Evolutionary conservation across 345 rosid species (phyloP).

Genomic region (Sapria himalayana): DNA sequence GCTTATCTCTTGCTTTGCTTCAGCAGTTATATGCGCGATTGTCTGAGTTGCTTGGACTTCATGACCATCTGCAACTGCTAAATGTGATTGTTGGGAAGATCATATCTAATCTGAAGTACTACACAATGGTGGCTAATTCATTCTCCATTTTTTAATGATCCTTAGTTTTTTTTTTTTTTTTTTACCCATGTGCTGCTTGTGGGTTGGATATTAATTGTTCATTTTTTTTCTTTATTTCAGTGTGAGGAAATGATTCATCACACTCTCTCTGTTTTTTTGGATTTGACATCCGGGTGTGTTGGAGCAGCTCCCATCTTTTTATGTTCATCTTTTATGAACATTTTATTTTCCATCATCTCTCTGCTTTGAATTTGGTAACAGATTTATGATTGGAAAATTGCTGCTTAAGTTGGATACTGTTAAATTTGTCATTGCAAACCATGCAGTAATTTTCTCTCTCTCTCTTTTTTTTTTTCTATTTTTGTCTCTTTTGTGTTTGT

Average conservation of each 20-base stretch:
- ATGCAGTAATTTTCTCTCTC: conserved; percentile 41
- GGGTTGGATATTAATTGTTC: conserved; percentile 4
- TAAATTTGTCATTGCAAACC: conserved; percentile 83
- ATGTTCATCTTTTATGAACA: conserved; percentile 4
- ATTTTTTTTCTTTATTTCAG: conserved; percentile 22
- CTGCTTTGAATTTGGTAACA: conserved; percentile 16
- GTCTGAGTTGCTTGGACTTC: conserved; percentile 82
- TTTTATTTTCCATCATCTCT: neutral
- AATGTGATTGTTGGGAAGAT: conserved; percentile 90
- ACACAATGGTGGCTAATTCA: conserved; percentile 37
- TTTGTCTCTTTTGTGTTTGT: conserved; percentile 5
- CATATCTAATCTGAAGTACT: conserved; percentile 85
- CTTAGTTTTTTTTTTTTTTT: conserved; percentile 2
- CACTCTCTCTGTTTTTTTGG: conserved; percentile 85
- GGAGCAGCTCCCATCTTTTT: conserved; percentile 7
- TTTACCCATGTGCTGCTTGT: conserved; percentile 4
- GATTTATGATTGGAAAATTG: conserved; percentile 96
- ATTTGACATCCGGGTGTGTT: conserved; percentile 84
- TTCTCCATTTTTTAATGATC: no score
- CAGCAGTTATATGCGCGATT: conserved; percentile 93
- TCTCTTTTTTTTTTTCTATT: conserved; percentile 6
- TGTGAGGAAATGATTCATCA: conserved; percentile 87
- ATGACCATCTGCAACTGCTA: conserved; percentile 72
- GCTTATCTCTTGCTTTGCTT: conserved; percentile 17
- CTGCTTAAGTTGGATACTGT: conserved; percentile 83